Percentiles rank a stretch among this genome's conserved stretches.
These are phyloP conservation scores for Aspergillus affinis DNA, from an alignment of 495 filamentous ascomycete species.

Conservation along the genomic window DNA sequence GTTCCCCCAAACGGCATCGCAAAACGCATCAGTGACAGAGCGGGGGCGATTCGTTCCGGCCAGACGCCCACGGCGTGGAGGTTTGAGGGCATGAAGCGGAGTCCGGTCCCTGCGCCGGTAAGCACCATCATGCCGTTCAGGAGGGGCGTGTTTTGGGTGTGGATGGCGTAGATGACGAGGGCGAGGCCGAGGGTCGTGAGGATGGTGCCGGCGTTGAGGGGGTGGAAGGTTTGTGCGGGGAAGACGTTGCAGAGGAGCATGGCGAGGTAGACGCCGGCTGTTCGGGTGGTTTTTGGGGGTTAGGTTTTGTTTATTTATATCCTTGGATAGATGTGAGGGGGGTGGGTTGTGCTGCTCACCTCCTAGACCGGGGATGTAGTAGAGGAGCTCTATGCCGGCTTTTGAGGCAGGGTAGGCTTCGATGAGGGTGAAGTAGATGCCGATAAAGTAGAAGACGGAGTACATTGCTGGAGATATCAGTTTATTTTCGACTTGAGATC, in stretches of 20 bases:
- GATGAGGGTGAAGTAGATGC: conserved; percentile 58
- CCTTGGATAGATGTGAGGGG: too few species aligned
- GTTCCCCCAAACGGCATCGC: conserved; percentile 58
- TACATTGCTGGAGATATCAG: conserved; percentile 33
- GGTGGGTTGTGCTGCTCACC: conserved; percentile 16
- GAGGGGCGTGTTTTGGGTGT: conserved; percentile 31
- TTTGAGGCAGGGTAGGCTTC: conserved; percentile 41
- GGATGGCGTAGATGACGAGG: conserved; percentile 49
- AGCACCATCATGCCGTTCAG: conserved; percentile 63
- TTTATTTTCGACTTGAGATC: background rate
- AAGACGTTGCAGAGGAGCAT: conserved; percentile 55
- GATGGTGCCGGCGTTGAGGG: conserved; percentile 49
- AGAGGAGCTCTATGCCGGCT: conserved; percentile 53
- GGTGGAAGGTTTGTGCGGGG: conserved; percentile 54
- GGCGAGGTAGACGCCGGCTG: conserved; percentile 53
- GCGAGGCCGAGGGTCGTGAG: conserved; percentile 47
- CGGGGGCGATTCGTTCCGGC: conserved; percentile 47
- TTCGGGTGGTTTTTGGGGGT: background rate
- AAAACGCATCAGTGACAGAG: conserved; percentile 52
- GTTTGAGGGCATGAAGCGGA: conserved; percentile 45
- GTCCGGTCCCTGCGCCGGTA: conserved; percentile 55
- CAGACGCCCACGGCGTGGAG: conserved; percentile 57
- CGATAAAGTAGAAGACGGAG: conserved; percentile 60
- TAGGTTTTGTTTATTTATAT: background rate
- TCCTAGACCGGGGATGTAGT: conserved; percentile 44